Evolutionary conservation across 129 eudicot genomes (phyloP).

Genomic region (Pseudognaphalium luteoalbum): DNA sequence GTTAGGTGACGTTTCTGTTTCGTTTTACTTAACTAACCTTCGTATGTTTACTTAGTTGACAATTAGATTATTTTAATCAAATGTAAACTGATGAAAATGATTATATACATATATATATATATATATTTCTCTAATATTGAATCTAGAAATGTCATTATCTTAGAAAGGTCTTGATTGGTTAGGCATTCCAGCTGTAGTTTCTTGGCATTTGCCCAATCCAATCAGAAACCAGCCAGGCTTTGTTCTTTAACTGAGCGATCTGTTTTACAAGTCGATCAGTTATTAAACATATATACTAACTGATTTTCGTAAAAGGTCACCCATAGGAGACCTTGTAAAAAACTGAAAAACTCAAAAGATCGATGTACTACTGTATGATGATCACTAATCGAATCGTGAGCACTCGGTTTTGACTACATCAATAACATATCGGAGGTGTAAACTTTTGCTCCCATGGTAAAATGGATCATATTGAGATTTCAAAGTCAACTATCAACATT

Average conservation of each 20-base stretch:
- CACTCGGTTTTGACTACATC: too few species aligned
- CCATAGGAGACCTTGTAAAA: too few species aligned
- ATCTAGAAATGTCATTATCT: constrained; percentile 7
- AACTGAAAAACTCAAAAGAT: too few species aligned
- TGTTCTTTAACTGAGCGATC: too few species aligned
- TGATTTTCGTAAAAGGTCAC: too few species aligned
- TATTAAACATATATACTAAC: too few species aligned
- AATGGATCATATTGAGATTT: not conserved
- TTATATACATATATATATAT: too few species aligned
- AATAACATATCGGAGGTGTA: not conserved
- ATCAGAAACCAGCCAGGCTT: not conserved
- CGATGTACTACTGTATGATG: too few species aligned
- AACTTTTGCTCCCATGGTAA: not conserved
- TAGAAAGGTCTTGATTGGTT: not conserved
- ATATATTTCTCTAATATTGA: too few species aligned
- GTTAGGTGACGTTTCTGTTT: not conserved
- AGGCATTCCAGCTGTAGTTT: not conserved
- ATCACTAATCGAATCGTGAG: too few species aligned
- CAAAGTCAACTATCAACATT: not conserved
- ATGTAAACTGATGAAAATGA: not conserved
- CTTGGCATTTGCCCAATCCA: not conserved
- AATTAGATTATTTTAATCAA: not conserved
- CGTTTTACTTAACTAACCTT: not conserved
- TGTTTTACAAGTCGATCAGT: too few species aligned
- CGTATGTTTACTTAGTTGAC: not conserved